Percentiles rank a stretch among this genome's conserved stretches.
phyloP scores from a whole-genome alignment of 2,329 filamentous ascomycete species.

The Claviceps pusilla region DNA sequence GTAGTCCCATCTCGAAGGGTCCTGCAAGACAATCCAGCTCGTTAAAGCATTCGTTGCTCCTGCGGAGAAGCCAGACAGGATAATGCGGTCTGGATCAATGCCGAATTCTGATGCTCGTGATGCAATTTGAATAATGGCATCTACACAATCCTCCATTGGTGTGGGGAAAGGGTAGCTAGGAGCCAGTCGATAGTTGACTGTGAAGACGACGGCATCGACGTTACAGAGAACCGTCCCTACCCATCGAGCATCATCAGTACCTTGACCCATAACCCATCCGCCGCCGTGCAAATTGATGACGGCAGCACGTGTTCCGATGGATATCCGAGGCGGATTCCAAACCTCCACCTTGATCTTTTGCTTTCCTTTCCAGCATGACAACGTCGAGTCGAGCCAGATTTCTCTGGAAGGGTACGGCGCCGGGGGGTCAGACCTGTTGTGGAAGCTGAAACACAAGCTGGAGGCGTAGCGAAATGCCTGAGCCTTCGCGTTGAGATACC shows the following conservation, averaged over 20 bases:
- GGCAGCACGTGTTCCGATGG: constrained; percentile 29
- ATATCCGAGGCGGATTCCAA: constrained; percentile 23
- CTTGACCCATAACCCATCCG: constrained; percentile 48
- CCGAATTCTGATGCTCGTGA: constrained; percentile 39
- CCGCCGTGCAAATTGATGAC: constrained; percentile 55
- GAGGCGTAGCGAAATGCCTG: constrained; percentile 30
- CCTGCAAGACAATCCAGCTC: constrained; percentile 29
- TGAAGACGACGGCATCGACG: constrained; percentile 43
- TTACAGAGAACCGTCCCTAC: constrained; percentile 36
- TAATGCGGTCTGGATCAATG: constrained; percentile 40
- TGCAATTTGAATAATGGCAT: constrained; percentile 47
- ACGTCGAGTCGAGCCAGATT: constrained; percentile 28
- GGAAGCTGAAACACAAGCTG: constrained; percentile 27
- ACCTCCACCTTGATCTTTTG: constrained; percentile 33
- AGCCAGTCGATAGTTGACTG: constrained; percentile 53
- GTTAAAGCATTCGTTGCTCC: constrained; percentile 42
- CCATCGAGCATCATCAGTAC: constrained; percentile 49
- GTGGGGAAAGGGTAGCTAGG: constrained; percentile 50
- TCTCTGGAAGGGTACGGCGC: constrained; percentile 23
- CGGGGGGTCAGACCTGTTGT: constrained; percentile 26
- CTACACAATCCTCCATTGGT: constrained; percentile 49
- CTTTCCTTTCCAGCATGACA: constrained; percentile 21
- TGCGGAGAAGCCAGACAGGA: constrained; percentile 49
- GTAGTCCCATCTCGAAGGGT: constrained; percentile 26
- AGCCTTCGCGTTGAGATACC: constrained; percentile 27